Evolutionary conservation across 306 rosid genomes (phyloP).

Genomic region (Echinosophora koreensis): DNA sequence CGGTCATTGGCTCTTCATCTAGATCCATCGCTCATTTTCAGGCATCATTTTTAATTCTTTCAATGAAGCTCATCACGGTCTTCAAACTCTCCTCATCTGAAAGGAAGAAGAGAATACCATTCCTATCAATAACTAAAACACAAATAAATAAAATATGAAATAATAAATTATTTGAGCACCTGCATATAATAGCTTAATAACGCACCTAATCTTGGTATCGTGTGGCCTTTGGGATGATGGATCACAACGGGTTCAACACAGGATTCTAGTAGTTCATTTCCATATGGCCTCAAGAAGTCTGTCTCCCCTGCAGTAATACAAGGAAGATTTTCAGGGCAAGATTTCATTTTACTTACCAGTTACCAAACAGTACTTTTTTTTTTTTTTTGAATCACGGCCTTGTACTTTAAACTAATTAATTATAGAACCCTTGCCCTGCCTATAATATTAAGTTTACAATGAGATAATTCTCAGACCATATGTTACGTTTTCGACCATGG

Average conservation of each 20-base stretch:
- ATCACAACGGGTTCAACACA: constrained; percentile 59
- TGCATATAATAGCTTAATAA: neutral
- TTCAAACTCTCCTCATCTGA: constrained; percentile 57
- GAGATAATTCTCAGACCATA: neutral
- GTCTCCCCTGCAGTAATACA: constrained; percentile 57
- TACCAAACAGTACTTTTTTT: neutral
- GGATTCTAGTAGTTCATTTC: constrained; percentile 56
- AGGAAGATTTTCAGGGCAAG: neutral
- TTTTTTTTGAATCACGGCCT: too few species aligned
- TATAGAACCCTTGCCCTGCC: neutral
- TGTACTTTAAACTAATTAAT: neutral
- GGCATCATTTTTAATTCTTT: constrained; percentile 49
- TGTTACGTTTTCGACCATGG: too few species aligned
- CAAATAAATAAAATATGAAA: neutral
- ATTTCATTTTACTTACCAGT: neutral
- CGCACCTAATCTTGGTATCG: constrained; percentile 68
- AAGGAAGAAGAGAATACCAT: neutral
- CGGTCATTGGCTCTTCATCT: neutral
- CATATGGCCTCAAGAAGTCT: constrained; percentile 67
- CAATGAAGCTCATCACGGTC: constrained; percentile 51
- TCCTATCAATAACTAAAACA: neutral
- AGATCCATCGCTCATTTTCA: constrained; percentile 28
- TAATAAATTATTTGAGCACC: neutral
- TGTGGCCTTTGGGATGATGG: constrained; percentile 81
- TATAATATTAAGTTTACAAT: neutral